A percentile compares a stretch with the other conserved stretches of the same genome.
phyloP scores from a whole-genome alignment of 2,329 filamentous ascomycete genomes.

The Ciborinia camelliae region DNA sequence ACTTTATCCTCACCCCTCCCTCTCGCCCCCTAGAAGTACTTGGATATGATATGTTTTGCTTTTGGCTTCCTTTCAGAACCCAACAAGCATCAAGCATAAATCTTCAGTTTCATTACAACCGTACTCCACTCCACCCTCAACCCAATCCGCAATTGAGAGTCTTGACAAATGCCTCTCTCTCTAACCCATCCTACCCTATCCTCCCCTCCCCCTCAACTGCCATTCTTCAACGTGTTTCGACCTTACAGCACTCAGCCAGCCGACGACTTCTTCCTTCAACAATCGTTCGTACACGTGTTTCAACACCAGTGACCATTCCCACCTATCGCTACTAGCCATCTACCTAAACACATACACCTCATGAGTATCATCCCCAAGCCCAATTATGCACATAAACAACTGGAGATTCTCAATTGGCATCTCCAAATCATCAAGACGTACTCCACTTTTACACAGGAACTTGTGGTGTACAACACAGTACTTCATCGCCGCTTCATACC shows the following conservation, averaged over 20 bases:
- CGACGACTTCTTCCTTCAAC: not conserved
- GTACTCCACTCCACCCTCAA: slow-evolving; percentile 11
- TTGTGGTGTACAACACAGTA: slow-evolving; percentile 13
- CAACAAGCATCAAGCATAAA: slow-evolving; percentile 18
- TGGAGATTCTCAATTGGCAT: slow-evolving; percentile 15
- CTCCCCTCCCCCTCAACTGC: not conserved
- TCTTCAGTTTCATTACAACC: slow-evolving; percentile 12
- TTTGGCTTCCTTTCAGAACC: not conserved
- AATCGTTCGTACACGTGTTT: slow-evolving; percentile 15
- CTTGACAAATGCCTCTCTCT: slow-evolving; percentile 2
- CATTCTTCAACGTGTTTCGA: slow-evolving; percentile 11
- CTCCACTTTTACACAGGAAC: slow-evolving; percentile 15
- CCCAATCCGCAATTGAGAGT: not conserved
- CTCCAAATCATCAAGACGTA: not conserved
- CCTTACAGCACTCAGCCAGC: slow-evolving; percentile 1
- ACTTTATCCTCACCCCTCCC: not conserved
- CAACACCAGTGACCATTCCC: not conserved
- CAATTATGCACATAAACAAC: slow-evolving; percentile 18
- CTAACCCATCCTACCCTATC: not conserved
- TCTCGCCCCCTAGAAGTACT: no score
- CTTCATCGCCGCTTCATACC: not conserved
- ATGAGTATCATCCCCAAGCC: not conserved
- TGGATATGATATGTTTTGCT: not conserved
- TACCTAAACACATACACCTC: not conserved
- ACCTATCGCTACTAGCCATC: slow-evolving; percentile 1